phyloP scores from a whole-genome alignment of 208 protist genomes.

The Trichomonas tenax region DNA sequence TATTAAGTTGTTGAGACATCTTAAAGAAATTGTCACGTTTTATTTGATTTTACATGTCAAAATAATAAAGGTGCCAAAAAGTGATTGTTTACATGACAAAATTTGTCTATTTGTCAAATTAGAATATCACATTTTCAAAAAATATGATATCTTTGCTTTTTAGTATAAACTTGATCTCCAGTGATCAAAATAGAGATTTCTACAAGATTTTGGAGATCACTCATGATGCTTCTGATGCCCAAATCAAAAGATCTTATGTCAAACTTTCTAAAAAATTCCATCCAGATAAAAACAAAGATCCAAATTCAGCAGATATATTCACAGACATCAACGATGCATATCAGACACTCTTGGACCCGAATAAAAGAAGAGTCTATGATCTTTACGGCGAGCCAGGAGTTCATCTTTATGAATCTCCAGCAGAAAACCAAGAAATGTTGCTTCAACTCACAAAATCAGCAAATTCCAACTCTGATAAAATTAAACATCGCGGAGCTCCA shows the following conservation, averaged over 20 bases:
- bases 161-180: neutral
- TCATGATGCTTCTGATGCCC: neutral
- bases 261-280: slow-evolving; percentile 23
- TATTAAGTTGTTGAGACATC: neutral
- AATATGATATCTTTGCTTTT: neutral
- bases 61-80: too few relatives aligned
- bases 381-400: neutral
- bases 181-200: neutral
- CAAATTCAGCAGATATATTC: neutral
- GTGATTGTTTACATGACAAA: too few relatives aligned
- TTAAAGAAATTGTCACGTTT: neutral
- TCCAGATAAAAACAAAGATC: slow-evolving; percentile 18
- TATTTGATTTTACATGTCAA: too few relatives aligned
- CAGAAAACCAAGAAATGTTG: neutral
- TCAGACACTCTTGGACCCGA: neutral
- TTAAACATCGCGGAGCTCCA: neutral
- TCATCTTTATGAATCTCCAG: neutral
- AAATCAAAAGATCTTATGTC: neutral
- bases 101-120: neutral
- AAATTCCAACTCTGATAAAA: neutral
- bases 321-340: slow-evolving; percentile 14
- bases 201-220: neutral
- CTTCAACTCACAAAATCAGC: neutral
- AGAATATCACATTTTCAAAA: neutral
- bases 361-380: neutral